phyloP scores from a whole-genome alignment of 495 filamentous ascomycete species.

The Aspergillus nanangensis region DNA sequence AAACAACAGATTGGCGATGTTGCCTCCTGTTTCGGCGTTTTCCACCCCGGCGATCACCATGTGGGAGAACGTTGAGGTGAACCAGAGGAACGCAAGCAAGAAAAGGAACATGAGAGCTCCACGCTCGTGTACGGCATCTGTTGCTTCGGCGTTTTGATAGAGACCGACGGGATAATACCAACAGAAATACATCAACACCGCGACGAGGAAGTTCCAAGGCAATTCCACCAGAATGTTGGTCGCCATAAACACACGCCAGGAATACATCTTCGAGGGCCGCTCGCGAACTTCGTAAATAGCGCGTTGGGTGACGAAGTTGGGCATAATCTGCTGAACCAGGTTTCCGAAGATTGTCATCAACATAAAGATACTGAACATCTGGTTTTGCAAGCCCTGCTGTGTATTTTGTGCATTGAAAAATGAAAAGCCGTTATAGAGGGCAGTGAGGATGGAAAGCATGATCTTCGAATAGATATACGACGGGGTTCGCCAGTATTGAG shows the following conservation, averaged over 20 bases:
- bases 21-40: constrained; percentile 34
- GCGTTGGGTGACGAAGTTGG: constrained; percentile 58
- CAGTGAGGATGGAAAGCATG: constrained; percentile 33
- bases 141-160: constrained; percentile 30
- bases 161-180: constrained; percentile 65
- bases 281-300: constrained; percentile 77
- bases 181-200: constrained; percentile 49
- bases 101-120: constrained; percentile 49
- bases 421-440: constrained; percentile 78
- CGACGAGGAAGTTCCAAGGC: constrained; percentile 56
- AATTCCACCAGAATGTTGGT: constrained; percentile 64
- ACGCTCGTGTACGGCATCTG: constrained; percentile 32
- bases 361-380: constrained; percentile 80
- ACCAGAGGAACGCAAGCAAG: neutral
- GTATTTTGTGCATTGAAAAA: constrained; percentile 67
- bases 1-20: constrained; percentile 42
- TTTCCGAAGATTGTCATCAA: constrained; percentile 69
- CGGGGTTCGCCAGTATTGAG: constrained; percentile 47
- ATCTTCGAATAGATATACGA: constrained; percentile 45
- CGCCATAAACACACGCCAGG: constrained; percentile 69
- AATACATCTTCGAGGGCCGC: constrained; percentile 71
- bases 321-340: constrained; percentile 67
- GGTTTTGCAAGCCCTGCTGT: constrained; percentile 75
- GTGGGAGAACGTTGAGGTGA: constrained; percentile 51
- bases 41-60: constrained; percentile 31